Base-by-base conservation (phyloP, 1,284 basidiomycete species). In the Meripilus lineatus region DNA sequence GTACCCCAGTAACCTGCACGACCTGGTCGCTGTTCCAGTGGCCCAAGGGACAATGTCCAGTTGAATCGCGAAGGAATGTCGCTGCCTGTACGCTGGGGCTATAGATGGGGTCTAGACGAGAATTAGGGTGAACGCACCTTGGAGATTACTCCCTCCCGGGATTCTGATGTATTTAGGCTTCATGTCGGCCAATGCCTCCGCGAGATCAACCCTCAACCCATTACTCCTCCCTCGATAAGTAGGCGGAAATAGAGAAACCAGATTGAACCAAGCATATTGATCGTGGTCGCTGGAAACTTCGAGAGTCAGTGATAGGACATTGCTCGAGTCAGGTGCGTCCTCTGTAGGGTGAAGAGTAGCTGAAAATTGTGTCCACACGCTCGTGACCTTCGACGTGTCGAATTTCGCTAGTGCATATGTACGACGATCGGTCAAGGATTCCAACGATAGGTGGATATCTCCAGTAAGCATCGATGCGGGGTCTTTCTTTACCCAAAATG, bases 221-320 rank as follows among this genome's bases (percentile, higher is more conserved):
- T 44, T 44, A 17, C 14, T 36, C 23, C 42, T 15, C 24, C 38
- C 38, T 24, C 32, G 23, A 38, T 44, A 44, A 11, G 42, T 44
- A 14, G 42, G 42, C 23, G 42, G 42, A 36, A 44, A 44, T 8
- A 44, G 35, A 1, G 42, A 44, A 5, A 44, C 38, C 42, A 44
- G 21, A 37, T 44, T 44, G 34, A 44, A 44, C 42, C 42, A 44
- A 40, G 42, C 42, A 23, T 44, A 38, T 37, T 44, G 42, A 15
- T 32, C 34, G 30, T 44, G 42, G 26, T 44, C 34, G n/a, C 18
- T n/a, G 6, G 42, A 17, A 14, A 44, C 42, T 28, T 44, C 42
- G 11, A 44, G 15, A 13, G 42, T 44, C 22, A 44, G 38, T 6
- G 37, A 24, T 15, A 44, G 35, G 5, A 44, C 42, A 23, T 44